Base-by-base conservation (phyloP, 1,284 basidiomycete species). In the Papiliotrema fonsecae region DNA sequence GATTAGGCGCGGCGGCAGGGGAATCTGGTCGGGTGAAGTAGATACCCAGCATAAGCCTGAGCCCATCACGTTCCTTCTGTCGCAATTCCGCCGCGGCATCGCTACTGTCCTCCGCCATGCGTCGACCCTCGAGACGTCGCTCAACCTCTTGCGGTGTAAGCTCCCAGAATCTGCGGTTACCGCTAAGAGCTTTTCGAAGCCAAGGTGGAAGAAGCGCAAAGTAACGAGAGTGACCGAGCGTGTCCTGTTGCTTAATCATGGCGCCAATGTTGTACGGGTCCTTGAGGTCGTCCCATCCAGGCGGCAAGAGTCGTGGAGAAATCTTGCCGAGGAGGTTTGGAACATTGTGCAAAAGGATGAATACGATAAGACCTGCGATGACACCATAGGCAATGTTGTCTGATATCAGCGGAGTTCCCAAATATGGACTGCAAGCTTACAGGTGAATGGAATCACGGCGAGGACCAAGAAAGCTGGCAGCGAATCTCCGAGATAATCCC, bases 401-500 rank as follows among this genome's bases (percentile, higher is more conserved):
- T 51, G 26, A n/a, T 21, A 37, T 65, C 37, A 48, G 45, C 62
- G 35, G 37, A 56, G 14, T 4, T 9, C 6, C 44, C 14, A 18
- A n/a, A 18, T 2, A 27, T 5, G 9, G 24, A 19, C 32, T 9
- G 10, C 1, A 3, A 27, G 85, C 84, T 87, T 86, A 79, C 83
- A 88, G 9, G 85, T 82, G 48, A 88, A 52, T 81, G 87, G 71
- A 59, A 89, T 89, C 50, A 87, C 77, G 43, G 88, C 77, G 50
- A 90, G 75, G 0, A 84, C 85, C 48, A 90, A 70, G 77, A 90
- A 89, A 0, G 87, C 85, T 6, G 89, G 89, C 2, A 92, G 80
- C 14, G 86, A 82, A 68, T 93, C 89, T 25, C 88, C 88, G 35
- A 85, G 79, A 65, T 88, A 93, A 65, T 84, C 79, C 88, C 89